Base-by-base conservation (phyloP, 2,329 filamentous ascomycete species). In the Zymoseptoria passerinii region DNA sequence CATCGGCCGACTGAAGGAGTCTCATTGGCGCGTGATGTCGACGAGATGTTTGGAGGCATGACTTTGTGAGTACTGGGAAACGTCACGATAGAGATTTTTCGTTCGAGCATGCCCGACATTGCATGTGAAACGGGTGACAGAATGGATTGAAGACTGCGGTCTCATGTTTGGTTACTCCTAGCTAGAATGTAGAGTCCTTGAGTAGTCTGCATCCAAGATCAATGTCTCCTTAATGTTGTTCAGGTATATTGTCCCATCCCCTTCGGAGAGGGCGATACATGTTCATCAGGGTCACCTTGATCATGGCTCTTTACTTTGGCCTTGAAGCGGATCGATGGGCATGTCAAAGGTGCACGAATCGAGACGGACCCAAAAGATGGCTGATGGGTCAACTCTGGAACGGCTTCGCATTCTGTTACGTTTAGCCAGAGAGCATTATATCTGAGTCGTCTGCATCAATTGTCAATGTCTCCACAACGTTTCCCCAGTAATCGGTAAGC, bases 1-100 rank as follows among this genome's bases (percentile, higher is more conserved):
- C 83, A 87, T 68, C 55, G 8, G 8, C 60, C 78, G n/a, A 78
- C 74, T 0, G 72, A 67, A 13, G 85, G 85, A 1, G 82, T 85
- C 1, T 74, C 68, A 10, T 73, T 66, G 50, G 83, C 82, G 0
- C 60, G 40, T 0, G 75, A 80, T 13, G 78, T 85, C 63, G 82
- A 85, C 60, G 48, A 58, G 48, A 55, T 64, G 54, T 69, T 73
- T 52, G 61, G 63, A 2, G 16, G 48, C 18, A 19, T 50, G 48
- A 19, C 9, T 3, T 19, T 50, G 48, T 50, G 48, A 50, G 18
- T 23, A 23, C 23, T 23, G 23, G 23, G 23, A 23, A 23, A 23
- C 2, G 23, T 23, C 4, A 29, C 28, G 28, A 29, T 5, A 10
- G 1, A 16, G 35, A 5, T 40, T 16, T 16, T 9, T 40, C 35